A percentile compares a stretch with the other conserved stretches of the same genome.
Evolutionary conservation across 2,329 filamentous ascomycete genomes (phyloP).

Genomic region (Blumeriella jaapii): DNA sequence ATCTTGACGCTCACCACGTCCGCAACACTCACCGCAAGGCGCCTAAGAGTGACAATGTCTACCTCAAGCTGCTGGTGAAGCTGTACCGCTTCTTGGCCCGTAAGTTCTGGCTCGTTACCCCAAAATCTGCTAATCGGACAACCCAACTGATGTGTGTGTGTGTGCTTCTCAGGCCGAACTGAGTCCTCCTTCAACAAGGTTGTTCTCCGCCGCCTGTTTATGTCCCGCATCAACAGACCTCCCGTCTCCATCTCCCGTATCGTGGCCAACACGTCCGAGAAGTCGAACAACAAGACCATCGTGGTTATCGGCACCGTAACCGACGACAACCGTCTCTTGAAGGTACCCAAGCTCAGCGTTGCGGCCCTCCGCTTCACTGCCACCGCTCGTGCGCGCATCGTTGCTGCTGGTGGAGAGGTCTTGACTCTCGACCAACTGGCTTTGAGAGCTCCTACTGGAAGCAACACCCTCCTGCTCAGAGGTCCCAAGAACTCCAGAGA

Average conservation of each 20-base stretch:
- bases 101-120: slow-evolving; percentile 40
- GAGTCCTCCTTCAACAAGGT: slow-evolving; percentile 98
- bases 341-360: slow-evolving; percentile 83
- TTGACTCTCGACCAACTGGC: slow-evolving; percentile 97
- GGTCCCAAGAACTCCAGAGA: slow-evolving; percentile 97
- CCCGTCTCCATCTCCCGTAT: slow-evolving; percentile 93
- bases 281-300: slow-evolving; percentile 67
- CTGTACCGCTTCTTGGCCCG: slow-evolving; percentile 93
- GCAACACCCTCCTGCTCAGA: slow-evolving; percentile 93
- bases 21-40: slow-evolving; percentile 75
- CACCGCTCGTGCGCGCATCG: slow-evolving; percentile 86
- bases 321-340: slow-evolving; percentile 90
- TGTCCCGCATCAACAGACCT: slow-evolving; percentile 96
- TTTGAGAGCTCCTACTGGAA: slow-evolving; percentile 84
- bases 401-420: slow-evolving; percentile 87
- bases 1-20: slow-evolving; percentile 60
- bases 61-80: slow-evolving; percentile 95
- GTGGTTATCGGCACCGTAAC: slow-evolving; percentile 93
- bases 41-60: slow-evolving; percentile 97
- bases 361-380: slow-evolving; percentile 95
- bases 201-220: slow-evolving; percentile 92
- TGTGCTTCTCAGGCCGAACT: slow-evolving; percentile 96
- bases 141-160: no score
- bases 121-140: no score
- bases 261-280: slow-evolving; percentile 55